Evolutionary conservation across 345 rosid genomes (phyloP).

Genomic region (Pistacia integerrima): DNA sequence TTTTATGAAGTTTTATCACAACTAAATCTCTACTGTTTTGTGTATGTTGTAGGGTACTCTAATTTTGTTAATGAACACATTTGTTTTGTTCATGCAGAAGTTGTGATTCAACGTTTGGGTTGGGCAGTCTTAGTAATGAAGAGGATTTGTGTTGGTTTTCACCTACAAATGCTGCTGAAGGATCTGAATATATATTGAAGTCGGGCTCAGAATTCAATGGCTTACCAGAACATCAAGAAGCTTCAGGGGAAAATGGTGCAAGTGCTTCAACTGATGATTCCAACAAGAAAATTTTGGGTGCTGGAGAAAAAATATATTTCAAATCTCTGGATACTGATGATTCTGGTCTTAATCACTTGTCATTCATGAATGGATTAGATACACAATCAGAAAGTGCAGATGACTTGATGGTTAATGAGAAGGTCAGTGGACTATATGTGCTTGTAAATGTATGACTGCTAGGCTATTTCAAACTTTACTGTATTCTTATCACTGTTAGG

Average conservation of each 20-base stretch:
- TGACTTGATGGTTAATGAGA: constrained; percentile 34
- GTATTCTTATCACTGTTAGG: not conserved
- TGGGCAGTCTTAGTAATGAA: constrained; percentile 65
- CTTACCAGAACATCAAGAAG: constrained; percentile 38
- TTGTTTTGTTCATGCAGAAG: constrained; percentile 48
- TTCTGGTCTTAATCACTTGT: constrained; percentile 30
- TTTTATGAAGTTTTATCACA: not conserved
- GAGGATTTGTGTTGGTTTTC: constrained; percentile 76
- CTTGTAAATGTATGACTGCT: not conserved
- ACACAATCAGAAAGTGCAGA: constrained; percentile 45
- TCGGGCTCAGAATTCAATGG: constrained; percentile 43
- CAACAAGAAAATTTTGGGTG: constrained; percentile 32
- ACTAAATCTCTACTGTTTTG: not conserved
- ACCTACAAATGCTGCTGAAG: constrained; percentile 54
- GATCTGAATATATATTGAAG: constrained; percentile 47
- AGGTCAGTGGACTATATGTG: constrained; percentile 45
- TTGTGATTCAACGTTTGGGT: constrained; percentile 79
- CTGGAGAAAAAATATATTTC: constrained; percentile 35
- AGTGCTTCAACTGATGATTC: constrained; percentile 40
- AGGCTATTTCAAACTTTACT: not conserved
- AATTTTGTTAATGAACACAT: not conserved
- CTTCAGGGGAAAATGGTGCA: constrained; percentile 36
- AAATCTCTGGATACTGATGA: constrained; percentile 29
- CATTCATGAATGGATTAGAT: constrained; percentile 33
- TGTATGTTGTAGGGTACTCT: not conserved